phyloP scores from a whole-genome alignment of 2,329 filamentous ascomycete species.

The Aspergillus sergii region DNA sequence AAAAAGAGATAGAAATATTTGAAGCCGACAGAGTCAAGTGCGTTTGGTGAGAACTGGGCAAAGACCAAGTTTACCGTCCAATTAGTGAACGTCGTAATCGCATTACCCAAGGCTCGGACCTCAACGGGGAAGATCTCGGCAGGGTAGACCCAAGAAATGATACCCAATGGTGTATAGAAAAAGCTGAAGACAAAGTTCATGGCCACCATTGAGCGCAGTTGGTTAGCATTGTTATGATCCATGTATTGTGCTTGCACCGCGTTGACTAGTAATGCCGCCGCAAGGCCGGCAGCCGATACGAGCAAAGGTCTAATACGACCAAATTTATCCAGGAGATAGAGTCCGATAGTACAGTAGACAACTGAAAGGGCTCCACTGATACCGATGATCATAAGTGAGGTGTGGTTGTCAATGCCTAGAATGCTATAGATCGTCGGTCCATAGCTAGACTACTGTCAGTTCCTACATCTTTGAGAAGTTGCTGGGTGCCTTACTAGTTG shows the following conservation, averaged over 20 bases:
- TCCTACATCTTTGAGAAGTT: background rate
- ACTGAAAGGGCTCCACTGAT: conserved; percentile 53
- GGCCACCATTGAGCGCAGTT: conserved; percentile 47
- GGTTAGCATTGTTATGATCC: conserved; percentile 35
- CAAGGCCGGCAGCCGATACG: conserved; percentile 44
- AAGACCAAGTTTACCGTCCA: conserved; percentile 52
- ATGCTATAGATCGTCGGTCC: conserved; percentile 47
- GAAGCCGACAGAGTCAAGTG: conserved; percentile 46
- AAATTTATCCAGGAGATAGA: conserved; percentile 48
- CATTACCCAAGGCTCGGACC: conserved; percentile 43
- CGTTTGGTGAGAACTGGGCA: conserved; percentile 51
- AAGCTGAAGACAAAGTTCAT: conserved; percentile 51
- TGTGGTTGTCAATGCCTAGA: conserved; percentile 47
- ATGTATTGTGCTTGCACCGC: conserved; percentile 42
- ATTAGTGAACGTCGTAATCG: conserved; percentile 47
- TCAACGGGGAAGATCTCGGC: conserved; percentile 50
- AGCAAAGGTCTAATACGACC: conserved; percentile 53
- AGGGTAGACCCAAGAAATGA: conserved; percentile 49
- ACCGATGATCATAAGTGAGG: conserved; percentile 53
- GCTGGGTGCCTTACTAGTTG: conserved; percentile 32
- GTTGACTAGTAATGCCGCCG: conserved; percentile 39
- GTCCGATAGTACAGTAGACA: conserved; percentile 48
- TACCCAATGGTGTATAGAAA: conserved; percentile 46
- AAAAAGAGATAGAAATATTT: conserved; percentile 52
- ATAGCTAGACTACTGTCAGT: conserved; percentile 25